Percentiles rank a stretch among this genome's conserved stretches.
Evolutionary conservation across 2,329 filamentous ascomycete species (phyloP).

Genomic region (Talaromyces sp.): DNA sequence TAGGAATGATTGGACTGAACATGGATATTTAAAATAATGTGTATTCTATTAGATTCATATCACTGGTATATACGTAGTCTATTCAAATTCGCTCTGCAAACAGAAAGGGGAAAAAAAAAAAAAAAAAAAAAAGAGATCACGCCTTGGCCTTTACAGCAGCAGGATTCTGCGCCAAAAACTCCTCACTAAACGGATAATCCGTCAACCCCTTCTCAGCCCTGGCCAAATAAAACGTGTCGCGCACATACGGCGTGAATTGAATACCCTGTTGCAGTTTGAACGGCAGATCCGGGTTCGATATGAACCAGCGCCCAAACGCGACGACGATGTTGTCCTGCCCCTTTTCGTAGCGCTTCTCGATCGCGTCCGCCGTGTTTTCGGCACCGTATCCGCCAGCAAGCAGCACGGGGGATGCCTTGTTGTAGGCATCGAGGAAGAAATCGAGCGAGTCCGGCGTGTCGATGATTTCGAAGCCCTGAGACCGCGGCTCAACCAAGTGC

Average conservation of each 20-base stretch:
- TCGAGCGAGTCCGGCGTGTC: not conserved
- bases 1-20: not conserved
- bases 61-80: not conserved
- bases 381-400: conserved; percentile 1
- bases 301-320: conserved; percentile 28
- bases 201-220: conserved; percentile 13
- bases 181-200: conserved; percentile 33
- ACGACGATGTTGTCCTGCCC: conserved; percentile 12
- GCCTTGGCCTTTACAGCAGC: not conserved
- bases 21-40: not conserved
- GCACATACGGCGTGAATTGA: conserved; percentile 14
- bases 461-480: not conserved
- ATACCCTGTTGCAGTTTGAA: conserved; percentile 16
- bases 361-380: not conserved
- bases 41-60: not conserved
- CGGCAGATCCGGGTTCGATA: conserved; percentile 22
- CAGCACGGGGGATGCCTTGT: not conserved
- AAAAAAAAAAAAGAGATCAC: not conserved
- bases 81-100: not conserved
- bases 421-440: conserved; percentile 6
- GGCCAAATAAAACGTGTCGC: conserved; percentile 15
- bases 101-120: not conserved
- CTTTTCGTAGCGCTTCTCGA: conserved; percentile 14
- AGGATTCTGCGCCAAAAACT: conserved; percentile 9
- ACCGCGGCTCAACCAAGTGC: conserved; percentile 3